Percentiles rank a stretch among this genome's conserved stretches.
These are phyloP conservation scores for Isoetes engelmannii DNA, from an alignment of 83 land plant genomes.

Conservation along the genomic window DNA sequence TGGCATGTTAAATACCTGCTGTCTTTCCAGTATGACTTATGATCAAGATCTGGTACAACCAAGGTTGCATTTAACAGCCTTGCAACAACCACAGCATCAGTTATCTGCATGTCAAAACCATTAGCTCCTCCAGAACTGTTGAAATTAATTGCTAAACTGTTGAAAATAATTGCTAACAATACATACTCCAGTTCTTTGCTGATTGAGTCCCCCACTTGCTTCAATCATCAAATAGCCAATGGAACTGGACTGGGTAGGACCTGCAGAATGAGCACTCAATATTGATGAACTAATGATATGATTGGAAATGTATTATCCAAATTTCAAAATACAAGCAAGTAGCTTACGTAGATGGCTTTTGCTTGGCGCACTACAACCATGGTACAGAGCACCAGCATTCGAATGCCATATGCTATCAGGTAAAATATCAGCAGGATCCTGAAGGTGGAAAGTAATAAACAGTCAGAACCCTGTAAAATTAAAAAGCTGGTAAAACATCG, in stretches of 20 bases:
- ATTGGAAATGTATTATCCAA: no score
- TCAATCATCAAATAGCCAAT: slow-evolving; percentile 23
- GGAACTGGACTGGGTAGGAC: slow-evolving; percentile 12
- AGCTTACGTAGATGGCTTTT: slow-evolving; percentile 17
- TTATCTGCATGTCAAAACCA: slow-evolving; percentile 17
- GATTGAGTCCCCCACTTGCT: slow-evolving; percentile 27
- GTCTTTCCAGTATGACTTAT: slow-evolving; percentile 29
- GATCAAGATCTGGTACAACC: slow-evolving; percentile 25
- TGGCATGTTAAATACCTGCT: slow-evolving; percentile 9
- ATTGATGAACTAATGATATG: no score
- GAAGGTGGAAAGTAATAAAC: no score
- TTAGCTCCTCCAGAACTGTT: no score
- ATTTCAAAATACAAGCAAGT: no score
- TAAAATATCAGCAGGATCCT: no score
- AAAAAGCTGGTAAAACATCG: no score
- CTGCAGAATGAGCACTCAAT: no score
- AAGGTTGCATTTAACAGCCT: slow-evolving; percentile 25
- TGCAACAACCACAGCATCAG: slow-evolving; percentile 30
- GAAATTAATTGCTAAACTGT: no score
- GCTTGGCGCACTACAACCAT: slow-evolving; percentile 48
- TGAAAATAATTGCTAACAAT: no score
- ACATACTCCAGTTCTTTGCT: slow-evolving; percentile 28
- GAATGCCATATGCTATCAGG: slow-evolving; percentile 16
- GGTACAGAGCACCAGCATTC: slow-evolving; percentile 18
- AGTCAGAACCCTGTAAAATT: no score